A percentile compares a stretch with the other conserved stretches of the same genome.
Evolutionary conservation across 2,329 filamentous ascomycete genomes (phyloP).

Genomic region (Pseudocercospora musae): DNA sequence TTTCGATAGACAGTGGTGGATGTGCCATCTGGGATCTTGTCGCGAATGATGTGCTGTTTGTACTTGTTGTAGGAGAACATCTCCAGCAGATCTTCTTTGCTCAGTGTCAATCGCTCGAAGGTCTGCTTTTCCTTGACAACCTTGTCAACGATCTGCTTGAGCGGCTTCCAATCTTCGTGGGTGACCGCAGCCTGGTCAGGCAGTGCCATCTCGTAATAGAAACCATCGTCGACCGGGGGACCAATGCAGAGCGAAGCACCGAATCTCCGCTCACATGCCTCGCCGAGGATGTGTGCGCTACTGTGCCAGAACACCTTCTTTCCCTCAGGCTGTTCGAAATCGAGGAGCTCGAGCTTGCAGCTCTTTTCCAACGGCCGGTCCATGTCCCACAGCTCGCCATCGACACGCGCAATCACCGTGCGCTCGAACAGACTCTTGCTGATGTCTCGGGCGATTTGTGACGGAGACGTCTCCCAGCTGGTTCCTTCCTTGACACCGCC

Average conservation of each 20-base stretch:
- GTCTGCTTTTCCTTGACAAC: slow-evolving; percentile 96
- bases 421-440: slow-evolving; percentile 82
- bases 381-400: slow-evolving; percentile 89
- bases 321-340: slow-evolving; percentile 72
- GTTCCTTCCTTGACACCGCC: slow-evolving; percentile 70
- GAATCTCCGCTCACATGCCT: slow-evolving; percentile 85
- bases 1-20: slow-evolving; percentile 93
- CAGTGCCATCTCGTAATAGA: slow-evolving; percentile 96
- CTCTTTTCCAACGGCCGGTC: slow-evolving; percentile 84
- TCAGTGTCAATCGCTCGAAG: slow-evolving; percentile 84
- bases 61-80: slow-evolving; percentile 99
- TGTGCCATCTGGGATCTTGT: slow-evolving; percentile 84
- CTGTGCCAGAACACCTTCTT: slow-evolving; percentile 99
- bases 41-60: slow-evolving; percentile 95
- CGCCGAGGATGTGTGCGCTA: slow-evolving; percentile 91
- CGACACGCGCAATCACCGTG: slow-evolving; percentile 80
- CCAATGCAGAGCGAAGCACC: slow-evolving; percentile 92
- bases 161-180: slow-evolving; percentile 74
- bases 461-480: slow-evolving; percentile 89
- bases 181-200: slow-evolving; percentile 69
- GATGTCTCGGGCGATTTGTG: slow-evolving; percentile 71
- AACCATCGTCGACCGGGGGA: slow-evolving; percentile 84
- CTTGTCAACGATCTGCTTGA: slow-evolving; percentile 75
- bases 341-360: slow-evolving; percentile 79
- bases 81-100: slow-evolving; percentile 86